Conservation (phyloP, 2,329 filamentous ascomycete genomes). For the Cytospora mali region DNA sequence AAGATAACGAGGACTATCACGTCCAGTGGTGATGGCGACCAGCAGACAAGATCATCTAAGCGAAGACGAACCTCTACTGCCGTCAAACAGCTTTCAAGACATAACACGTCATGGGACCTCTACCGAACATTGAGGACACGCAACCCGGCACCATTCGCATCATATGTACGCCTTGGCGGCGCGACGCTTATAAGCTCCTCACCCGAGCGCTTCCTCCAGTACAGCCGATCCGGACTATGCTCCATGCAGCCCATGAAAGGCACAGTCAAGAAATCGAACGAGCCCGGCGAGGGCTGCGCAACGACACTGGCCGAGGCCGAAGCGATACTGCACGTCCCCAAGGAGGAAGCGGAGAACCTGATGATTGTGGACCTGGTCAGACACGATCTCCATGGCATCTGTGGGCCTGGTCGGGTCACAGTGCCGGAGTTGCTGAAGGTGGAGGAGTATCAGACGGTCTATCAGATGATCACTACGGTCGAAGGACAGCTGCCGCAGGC, state of each 20-base stretch:
- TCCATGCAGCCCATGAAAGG: constrained; percentile 96
- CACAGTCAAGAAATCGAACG: constrained; percentile 78
- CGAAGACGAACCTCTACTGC: constrained; percentile 26
- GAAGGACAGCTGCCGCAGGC: constrained; percentile 62
- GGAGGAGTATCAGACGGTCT: constrained; percentile 89
- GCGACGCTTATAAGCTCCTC: constrained; percentile 80
- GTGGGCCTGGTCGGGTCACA: constrained; percentile 70
- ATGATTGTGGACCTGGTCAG: constrained; percentile 99
- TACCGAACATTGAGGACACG: constrained; percentile 70
- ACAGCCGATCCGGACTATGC: constrained; percentile 56
- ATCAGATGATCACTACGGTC: constrained; percentile 87
- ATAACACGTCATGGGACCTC: constrained; percentile 63
- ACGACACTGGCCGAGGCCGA: constrained; percentile 71
- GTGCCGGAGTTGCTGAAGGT: constrained; percentile 82
- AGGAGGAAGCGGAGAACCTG: constrained; percentile 92
- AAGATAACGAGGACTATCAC: constrained; percentile 48
- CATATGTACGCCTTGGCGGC: constrained; percentile 71
- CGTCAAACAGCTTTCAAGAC: constrained; percentile 11
- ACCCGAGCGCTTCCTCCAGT: constrained; percentile 83
- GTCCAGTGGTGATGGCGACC: constrained; percentile 34
- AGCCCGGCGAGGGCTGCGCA: constrained; percentile 39
- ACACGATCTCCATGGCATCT: constrained; percentile 87
- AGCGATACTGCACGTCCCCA: constrained; percentile 73
- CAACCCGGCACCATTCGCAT: constrained; percentile 84
- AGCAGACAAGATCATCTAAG: not conserved